These are phyloP conservation scores for Collybia nuda DNA, from an alignment of 768 basidiomycete genomes.

Conservation along the genomic window DNA sequence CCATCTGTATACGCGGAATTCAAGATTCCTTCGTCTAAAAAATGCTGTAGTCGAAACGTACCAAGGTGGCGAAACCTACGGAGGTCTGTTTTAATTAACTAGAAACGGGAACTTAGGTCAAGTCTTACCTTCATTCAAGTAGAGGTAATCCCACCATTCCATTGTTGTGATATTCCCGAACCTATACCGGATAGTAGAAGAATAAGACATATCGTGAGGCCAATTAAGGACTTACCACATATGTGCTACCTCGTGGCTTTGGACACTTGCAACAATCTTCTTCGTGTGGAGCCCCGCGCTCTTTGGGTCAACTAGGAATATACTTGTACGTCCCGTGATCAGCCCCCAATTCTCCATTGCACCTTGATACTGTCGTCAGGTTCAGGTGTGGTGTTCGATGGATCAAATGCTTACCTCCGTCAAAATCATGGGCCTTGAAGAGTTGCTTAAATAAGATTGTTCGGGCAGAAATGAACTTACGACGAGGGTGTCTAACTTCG, in stretches of 20 bases:
- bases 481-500: constrained; percentile 92
- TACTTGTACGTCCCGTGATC: constrained; percentile 85
- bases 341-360: constrained; percentile 97
- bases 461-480: constrained; percentile 33
- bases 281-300: constrained; percentile 69
- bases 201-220: not conserved
- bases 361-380: constrained; percentile 29
- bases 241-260: constrained; percentile 86
- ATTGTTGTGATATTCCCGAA: constrained; percentile 94
- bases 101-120: not conserved
- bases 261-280: constrained; percentile 72
- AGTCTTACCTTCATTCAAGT: constrained; percentile 68
- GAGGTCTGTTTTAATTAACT: constrained; percentile 8
- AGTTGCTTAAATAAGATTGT: constrained; percentile 1
- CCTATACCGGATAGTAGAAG: constrained; percentile 33
- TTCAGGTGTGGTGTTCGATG: not conserved
- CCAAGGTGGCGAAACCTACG: constrained; percentile 79
- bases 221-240: constrained; percentile 54
- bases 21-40: not conserved
- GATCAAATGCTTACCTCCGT: constrained; percentile 53
- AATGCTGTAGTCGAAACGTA: constrained; percentile 25
- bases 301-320: constrained; percentile 76
- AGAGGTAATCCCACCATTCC: constrained; percentile 90
- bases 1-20: constrained; percentile 52
- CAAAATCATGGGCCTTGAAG: constrained; percentile 76